phyloP scores from a whole-genome alignment of 352 stramenopile species.

The Phytopythium helicoides region DNA sequence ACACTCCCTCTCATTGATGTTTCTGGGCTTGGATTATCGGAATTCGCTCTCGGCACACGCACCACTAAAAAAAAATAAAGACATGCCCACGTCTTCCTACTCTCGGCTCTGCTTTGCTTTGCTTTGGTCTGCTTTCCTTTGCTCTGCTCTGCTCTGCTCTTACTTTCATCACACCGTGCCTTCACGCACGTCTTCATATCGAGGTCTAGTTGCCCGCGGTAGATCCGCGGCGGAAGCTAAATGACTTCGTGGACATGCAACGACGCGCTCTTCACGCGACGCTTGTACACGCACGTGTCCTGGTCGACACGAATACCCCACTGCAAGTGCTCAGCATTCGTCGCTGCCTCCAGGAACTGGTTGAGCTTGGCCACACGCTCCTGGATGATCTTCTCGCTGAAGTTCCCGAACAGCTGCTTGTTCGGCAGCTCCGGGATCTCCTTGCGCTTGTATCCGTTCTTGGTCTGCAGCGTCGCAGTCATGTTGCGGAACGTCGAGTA shows the following conservation, averaged over 20 bases:
- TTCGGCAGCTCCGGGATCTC: slow-evolving; percentile 72
- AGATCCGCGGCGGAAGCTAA: slow-evolving; percentile 65
- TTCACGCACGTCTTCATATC: not conserved
- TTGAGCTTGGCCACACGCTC: slow-evolving; percentile 71
- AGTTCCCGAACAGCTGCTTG: slow-evolving; percentile 72
- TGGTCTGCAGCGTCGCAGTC: slow-evolving; percentile 64
- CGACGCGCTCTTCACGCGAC: slow-evolving; percentile 52
- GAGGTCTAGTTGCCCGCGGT: slow-evolving; percentile 42
- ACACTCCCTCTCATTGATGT: too few relatives aligned
- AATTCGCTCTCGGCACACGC: too few relatives aligned
- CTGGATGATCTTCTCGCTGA: slow-evolving; percentile 76
- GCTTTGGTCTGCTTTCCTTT: not conserved
- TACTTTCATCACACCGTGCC: too few relatives aligned
- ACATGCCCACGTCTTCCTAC: too few relatives aligned
- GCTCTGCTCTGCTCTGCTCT: not conserved
- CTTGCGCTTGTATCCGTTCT: slow-evolving; percentile 74
- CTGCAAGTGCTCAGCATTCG: slow-evolving; percentile 69
- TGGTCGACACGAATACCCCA: slow-evolving; percentile 76
- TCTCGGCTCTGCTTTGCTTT: too few relatives aligned
- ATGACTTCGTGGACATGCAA: slow-evolving; percentile 66
- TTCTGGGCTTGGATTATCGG: too few relatives aligned
- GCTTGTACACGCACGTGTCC: slow-evolving; percentile 75
- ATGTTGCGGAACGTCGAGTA: slow-evolving; percentile 80
- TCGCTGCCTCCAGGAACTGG: slow-evolving; percentile 68
- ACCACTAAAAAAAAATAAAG: too few relatives aligned